Evolutionary conservation across 129 eudicot species (phyloP).

Genomic region (Pulicaria dysenterica): DNA sequence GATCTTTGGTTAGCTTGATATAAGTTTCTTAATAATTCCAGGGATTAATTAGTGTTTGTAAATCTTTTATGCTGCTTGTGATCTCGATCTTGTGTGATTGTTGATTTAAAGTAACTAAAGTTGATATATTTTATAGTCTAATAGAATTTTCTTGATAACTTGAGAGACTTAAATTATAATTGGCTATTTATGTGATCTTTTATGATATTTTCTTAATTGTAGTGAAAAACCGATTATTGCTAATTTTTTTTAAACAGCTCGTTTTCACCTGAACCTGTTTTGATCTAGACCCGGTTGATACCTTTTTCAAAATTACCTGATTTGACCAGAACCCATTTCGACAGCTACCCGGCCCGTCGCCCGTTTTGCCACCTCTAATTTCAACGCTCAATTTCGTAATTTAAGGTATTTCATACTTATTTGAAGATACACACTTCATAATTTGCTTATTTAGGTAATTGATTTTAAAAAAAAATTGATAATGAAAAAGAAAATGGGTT

Average conservation of each 20-base stretch:
- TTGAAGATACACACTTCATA: too few relatives aligned
- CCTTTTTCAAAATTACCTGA: too few relatives aligned
- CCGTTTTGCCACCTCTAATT: neutral
- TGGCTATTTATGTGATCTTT: too few relatives aligned
- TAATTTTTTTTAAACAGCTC: neutral
- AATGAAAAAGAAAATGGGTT: too few relatives aligned
- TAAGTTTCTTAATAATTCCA: neutral
- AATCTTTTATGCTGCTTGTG: conserved; percentile 9
- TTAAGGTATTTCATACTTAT: too few relatives aligned
- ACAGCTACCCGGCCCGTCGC: neutral
- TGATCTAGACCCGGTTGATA: too few relatives aligned
- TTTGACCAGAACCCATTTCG: too few relatives aligned
- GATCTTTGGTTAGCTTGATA: neutral
- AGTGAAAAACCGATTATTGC: too few relatives aligned
- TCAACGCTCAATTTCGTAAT: too few relatives aligned
- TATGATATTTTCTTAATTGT: too few relatives aligned
- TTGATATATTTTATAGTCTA: neutral
- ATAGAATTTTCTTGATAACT: neutral
- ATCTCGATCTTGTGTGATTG: conserved; percentile 14
- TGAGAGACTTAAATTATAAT: neutral
- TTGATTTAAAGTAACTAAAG: neutral
- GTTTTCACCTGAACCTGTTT: neutral
- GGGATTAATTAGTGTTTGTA: neutral
- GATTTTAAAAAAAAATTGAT: too few relatives aligned
- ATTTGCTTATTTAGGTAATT: too few relatives aligned